These are phyloP conservation scores for Metschnikowia amazonensis DNA, from an alignment of 805 yeast genomes.

Conservation along the genomic window DNA sequence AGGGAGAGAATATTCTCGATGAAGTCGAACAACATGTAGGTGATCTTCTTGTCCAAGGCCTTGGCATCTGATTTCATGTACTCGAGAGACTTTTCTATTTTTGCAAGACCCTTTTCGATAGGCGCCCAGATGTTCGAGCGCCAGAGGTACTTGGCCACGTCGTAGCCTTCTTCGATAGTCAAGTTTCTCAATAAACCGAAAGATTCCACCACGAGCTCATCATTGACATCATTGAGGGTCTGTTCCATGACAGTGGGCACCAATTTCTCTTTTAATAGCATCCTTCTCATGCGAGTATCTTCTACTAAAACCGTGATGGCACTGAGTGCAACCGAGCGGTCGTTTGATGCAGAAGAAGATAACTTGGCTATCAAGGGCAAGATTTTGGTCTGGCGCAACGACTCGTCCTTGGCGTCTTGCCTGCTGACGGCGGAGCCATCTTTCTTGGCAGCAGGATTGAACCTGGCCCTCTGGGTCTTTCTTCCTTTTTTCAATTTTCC, in stretches of 20 bases:
- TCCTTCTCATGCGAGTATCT: constrained; percentile 57
- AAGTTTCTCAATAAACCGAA: constrained; percentile 78
- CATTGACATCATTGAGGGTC: constrained; percentile 59
- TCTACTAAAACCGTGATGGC: constrained; percentile 71
- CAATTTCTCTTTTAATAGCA: constrained; percentile 68
- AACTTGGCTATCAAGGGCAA: constrained; percentile 66
- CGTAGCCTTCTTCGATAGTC: constrained; percentile 84
- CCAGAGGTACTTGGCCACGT: constrained; percentile 69
- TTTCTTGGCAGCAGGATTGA: constrained; percentile 31
- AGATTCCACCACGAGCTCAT: constrained; percentile 75
- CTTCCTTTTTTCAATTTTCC: constrained; percentile 69
- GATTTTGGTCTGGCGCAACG: constrained; percentile 51
- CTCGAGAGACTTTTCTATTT: constrained; percentile 47
- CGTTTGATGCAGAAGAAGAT: constrained; percentile 60
- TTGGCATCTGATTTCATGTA: constrained; percentile 29
- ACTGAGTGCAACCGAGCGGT: constrained; percentile 71
- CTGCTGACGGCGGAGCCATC: constrained; percentile 16
- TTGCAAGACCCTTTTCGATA: constrained; percentile 49
- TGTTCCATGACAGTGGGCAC: constrained; percentile 61
- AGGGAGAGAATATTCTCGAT: constrained; percentile 72
- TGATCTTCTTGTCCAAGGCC: constrained; percentile 19
- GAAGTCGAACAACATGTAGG: constrained; percentile 54
- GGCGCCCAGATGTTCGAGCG: constrained; percentile 72
- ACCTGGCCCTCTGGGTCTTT: constrained; percentile 33
- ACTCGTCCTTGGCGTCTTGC: constrained; percentile 41